Conservation (phyloP, 2,329 filamentous ascomycete species). For the Amphichorda felina region DNA sequence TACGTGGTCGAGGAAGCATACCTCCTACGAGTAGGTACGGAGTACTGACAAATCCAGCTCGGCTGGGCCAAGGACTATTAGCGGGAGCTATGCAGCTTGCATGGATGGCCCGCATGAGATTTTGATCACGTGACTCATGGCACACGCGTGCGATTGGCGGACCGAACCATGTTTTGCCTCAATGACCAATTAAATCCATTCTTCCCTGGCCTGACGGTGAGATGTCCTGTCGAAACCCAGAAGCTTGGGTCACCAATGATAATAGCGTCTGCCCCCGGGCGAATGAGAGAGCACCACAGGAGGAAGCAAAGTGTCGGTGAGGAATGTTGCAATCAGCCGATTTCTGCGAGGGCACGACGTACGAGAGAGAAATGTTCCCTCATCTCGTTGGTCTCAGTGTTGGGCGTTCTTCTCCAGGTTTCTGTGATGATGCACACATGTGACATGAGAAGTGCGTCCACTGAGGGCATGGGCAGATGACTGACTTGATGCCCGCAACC, state of each 20-base stretch:
- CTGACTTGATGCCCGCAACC: too few species aligned
- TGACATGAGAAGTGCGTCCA: too few species aligned
- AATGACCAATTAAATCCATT: conserved; percentile 9
- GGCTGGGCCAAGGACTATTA: background rate
- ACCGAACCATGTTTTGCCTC: conserved; percentile 18
- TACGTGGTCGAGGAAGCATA: too few species aligned
- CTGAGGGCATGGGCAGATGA: too few species aligned
- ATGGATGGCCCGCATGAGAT: conserved; percentile 21
- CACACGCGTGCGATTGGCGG: conserved; percentile 25
- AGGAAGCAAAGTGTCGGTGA: conserved; percentile 2
- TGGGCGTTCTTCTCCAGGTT: too few species aligned
- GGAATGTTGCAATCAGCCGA: conserved; percentile 1
- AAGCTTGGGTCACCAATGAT: conserved; percentile 3
- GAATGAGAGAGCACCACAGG: background rate
- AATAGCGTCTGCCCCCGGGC: conserved; percentile 1
- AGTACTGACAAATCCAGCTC: background rate
- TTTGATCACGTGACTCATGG: conserved; percentile 18
- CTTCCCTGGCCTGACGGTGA: background rate
- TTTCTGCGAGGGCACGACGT: too few species aligned
- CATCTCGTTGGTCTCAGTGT: too few species aligned
- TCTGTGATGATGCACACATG: too few species aligned
- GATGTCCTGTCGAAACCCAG: background rate
- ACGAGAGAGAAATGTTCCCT: too few species aligned
- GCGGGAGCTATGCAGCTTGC: conserved; percentile 20
- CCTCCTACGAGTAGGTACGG: too few species aligned